Percentiles rank a stretch among this genome's conserved stretches.
Evolutionary conservation across 2,329 filamentous ascomycete genomes (phyloP).

Genomic region (Colletotrichum agaves): DNA sequence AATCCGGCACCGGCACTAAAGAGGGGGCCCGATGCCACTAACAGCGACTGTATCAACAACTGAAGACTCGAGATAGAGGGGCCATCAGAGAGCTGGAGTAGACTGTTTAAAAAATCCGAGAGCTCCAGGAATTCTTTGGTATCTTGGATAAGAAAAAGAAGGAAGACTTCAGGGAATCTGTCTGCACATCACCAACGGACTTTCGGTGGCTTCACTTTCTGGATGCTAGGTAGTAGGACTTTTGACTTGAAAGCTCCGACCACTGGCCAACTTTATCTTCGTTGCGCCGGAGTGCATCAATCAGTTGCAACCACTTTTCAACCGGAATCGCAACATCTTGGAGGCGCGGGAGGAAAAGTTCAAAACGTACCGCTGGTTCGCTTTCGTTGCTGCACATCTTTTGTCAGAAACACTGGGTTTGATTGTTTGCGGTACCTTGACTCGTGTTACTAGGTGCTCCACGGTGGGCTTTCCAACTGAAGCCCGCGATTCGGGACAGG

Average conservation of each 20-base stretch:
- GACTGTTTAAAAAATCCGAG: not conserved
- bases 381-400: conserved; percentile 57
- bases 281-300: conserved; percentile 60
- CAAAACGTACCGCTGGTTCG: conserved; percentile 61
- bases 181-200: conserved; percentile 45
- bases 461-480: conserved; percentile 49
- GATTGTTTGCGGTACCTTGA: conserved; percentile 55
- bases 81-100: not conserved
- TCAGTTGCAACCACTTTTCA: conserved; percentile 61
- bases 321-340: conserved; percentile 59
- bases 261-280: conserved; percentile 64
- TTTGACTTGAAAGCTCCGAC: conserved; percentile 53
- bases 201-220: conserved; percentile 57
- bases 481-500: conserved; percentile 35
- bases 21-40: not conserved
- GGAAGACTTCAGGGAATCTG: too few species aligned
- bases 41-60: not conserved
- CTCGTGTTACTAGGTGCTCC: conserved; percentile 59
- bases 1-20: not conserved
- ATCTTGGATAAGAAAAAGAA: too few species aligned
- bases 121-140: too few species aligned
- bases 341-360: conserved; percentile 62
- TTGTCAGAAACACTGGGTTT: conserved; percentile 59
- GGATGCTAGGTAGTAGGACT: conserved; percentile 55
- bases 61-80: not conserved